Evolutionary conservation across 441 rosid genomes (phyloP), one percentile per base, ranked within the genome.

Genomic region (Eruca vesicaria): DNA sequence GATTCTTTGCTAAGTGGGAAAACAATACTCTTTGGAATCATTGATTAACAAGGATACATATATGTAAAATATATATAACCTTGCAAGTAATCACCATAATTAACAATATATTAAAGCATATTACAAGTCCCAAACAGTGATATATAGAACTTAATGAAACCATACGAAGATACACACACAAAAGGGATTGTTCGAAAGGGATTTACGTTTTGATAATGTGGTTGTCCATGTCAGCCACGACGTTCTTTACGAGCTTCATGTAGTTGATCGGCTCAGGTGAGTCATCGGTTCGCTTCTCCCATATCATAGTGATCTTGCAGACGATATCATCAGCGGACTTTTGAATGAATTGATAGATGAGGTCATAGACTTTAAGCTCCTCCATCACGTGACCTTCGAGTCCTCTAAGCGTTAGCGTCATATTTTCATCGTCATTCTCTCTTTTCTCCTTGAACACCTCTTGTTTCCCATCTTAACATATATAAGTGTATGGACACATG

Each of bases 311-410:
- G 36, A 71, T 20, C 58, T 77, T 77, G 38, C 80, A 77, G 63
- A 77, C 7, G 7, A 65, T 56, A n/a, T 63, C 80, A 1, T 50
- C 45, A 26, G 75, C 45, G 0, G 63, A 58, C 36, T 66, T 77
- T 10, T 71, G 80, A 12, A 71, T 71, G 31, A 77, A 77, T 48
- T 77, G 76, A 15, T 71, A 59, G 7, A 28, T 71, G 58, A 66
- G 50, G 45, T 77, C 80, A 63, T 71, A 77, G 5, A 71, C 80
- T 28, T 77, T 77, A 9, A 77, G 76, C 9, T 15, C 1, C 56
- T 64, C 80, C 80, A 76, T 70, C 21, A 76, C 75, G n/a, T 76
- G 80, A 32, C 80, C 80, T 43, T 76, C 75, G 0, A 76, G 75
- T 6, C 75, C 80, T 36, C 45, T 71, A 15, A 77, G 31, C 7